These are phyloP conservation scores for Solanum hybrid DNA, from an alignment of 305 asterid genomes.

Conservation along the genomic window DNA sequence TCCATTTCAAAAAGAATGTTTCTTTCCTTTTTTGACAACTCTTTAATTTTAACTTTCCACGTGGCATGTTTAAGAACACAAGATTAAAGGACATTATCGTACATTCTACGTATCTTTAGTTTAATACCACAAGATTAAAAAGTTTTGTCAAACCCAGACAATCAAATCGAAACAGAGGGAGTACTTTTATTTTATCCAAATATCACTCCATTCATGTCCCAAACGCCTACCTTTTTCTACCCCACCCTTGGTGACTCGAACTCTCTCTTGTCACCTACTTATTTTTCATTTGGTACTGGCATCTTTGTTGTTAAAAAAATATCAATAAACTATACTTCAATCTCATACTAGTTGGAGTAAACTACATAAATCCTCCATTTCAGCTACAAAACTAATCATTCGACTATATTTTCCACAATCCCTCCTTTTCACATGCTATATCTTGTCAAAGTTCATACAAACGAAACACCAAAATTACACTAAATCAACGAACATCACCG, in stretches of 20 bases:
- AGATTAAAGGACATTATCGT: background rate
- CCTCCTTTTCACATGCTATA: background rate
- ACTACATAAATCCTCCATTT: background rate
- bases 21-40: background rate
- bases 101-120: background rate
- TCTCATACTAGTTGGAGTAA: background rate
- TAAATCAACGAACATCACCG: background rate
- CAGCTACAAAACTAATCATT: background rate
- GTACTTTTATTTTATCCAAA: background rate
- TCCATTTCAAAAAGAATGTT: background rate
- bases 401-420: background rate
- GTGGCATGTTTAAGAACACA: background rate
- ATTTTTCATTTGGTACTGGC: background rate
- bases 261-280: background rate
- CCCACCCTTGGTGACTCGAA: background rate
- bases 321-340: background rate
- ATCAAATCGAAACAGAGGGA: background rate
- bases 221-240: background rate
- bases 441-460: background rate
- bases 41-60: background rate
- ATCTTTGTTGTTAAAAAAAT: background rate
- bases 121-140: background rate
- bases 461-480: background rate
- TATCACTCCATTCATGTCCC: background rate
- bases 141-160: background rate